Base-by-base conservation (phyloP, 2,329 filamentous ascomycete species). In the Raffaelea albimanens region DNA sequence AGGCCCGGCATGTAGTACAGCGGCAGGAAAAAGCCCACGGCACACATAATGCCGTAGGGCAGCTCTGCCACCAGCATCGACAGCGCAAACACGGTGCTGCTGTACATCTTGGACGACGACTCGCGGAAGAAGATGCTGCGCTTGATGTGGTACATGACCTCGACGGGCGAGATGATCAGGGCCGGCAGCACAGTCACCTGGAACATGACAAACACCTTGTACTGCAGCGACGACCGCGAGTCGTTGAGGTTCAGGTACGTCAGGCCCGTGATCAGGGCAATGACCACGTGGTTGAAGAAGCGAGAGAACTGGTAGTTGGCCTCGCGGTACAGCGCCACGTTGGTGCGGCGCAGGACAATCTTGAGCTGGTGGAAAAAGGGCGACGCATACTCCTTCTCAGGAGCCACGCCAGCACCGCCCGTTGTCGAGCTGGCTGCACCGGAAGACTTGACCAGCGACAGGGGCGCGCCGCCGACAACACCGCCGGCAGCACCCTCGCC, bases 231-330 rank as follows among this genome's bases (percentile, higher is more conserved):
- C 1, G 82, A 69, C 10, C 84, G 78, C 2, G 84, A 88, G 58
- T 89, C 67, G 59, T 91, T 82, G 9, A 95, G 77, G 51, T 87
- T 77, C 43, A 94, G 70, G 63, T 85, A 95, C 31, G 83, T 83
- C 13, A 95, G 73, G 56, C 89, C 89, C 0, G 84, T 87, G 47
- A 94, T 68, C 14, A 95, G 59, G 1, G 85, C 83, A 54, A 95
- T 85, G 51, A 81, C 77, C 50, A 91, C 70, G 61, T 95, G 88
- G 60, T 85, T 90, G 71, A 91, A 94, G 18, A 95, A 70, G 18
- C 88, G 79, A 1, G 88, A 94, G 63, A 94, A 93, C 45, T 88
- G 82, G 62, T 95, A 95, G 67, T 94, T 89, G 33, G 86, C 86
- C 2, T 84, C 86, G 39, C 89, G 76, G 87, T 87, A 95, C 70